Percentiles rank a stretch among this genome's conserved stretches.
These are phyloP conservation scores for Lachancea meyersii DNA, from an alignment of 805 yeast genomes.

Conservation along the genomic window DNA sequence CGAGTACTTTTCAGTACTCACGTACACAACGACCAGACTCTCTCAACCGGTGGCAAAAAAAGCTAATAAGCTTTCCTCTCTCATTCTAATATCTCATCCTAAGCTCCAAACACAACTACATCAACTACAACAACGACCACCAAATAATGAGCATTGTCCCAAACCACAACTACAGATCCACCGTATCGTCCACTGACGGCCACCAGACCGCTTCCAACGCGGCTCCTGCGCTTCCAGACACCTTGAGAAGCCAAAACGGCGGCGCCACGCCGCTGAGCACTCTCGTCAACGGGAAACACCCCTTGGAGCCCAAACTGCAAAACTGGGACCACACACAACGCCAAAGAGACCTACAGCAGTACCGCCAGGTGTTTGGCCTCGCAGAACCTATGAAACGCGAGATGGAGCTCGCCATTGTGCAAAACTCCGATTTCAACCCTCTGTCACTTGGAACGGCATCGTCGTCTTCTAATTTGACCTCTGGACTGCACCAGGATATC, in stretches of 20 bases:
- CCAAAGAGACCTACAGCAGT: slow-evolving; percentile 63
- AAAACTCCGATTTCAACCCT: slow-evolving; percentile 65
- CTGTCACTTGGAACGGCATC: slow-evolving; percentile 37
- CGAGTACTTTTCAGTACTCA: no score
- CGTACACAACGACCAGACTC: no score
- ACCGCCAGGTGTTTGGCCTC: slow-evolving; percentile 80
- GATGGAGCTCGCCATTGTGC: slow-evolving; percentile 79
- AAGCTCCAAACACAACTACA: not conserved
- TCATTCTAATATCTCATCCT: no score
- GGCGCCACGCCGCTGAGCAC: slow-evolving; percentile 53
- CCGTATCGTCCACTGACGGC: slow-evolving; percentile 46
- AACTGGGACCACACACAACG: slow-evolving; percentile 79
- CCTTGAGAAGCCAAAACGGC: slow-evolving; percentile 59
- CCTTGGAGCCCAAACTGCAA: slow-evolving; percentile 66
- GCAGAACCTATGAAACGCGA: slow-evolving; percentile 89
- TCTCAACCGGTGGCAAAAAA: not conserved
- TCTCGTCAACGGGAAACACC: slow-evolving; percentile 72
- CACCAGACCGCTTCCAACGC: slow-evolving; percentile 52
- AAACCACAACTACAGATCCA: slow-evolving; percentile 37
- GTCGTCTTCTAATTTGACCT: not conserved
- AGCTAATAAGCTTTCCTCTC: not conserved
- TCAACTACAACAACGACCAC: not conserved
- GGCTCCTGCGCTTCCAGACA: slow-evolving; percentile 66
- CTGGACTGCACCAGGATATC: slow-evolving; percentile 63
- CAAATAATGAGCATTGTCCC: slow-evolving; percentile 48